Base-by-base conservation (phyloP, 192 early-diverging fungal species). In the Physocladia obscura region DNA sequence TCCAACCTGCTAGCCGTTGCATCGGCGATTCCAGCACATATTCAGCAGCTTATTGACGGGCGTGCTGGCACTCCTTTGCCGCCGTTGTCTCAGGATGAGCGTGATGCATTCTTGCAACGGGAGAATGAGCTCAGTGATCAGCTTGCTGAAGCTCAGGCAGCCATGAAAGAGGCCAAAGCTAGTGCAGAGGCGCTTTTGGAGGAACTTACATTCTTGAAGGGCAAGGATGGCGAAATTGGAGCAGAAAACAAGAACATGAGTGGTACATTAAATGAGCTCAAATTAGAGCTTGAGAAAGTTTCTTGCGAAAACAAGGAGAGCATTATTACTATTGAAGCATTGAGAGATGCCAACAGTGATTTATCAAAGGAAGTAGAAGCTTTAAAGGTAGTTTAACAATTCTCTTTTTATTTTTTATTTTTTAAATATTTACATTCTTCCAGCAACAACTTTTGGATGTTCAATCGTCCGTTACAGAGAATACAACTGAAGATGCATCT, bases 91-190 rank as follows among this genome's bases (percentile, higher is more conserved):
- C 86, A 93, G 47, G 97, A 97, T 75, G 95, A 98, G 76, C 83
- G 93, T 30, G 95, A 98, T 49, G 96, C 95, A 57, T 98, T 98
- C 73, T 73, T 98, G 76, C 84, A 86, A 47, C 87, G 98, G 32
- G 98, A 99, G 76, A 96, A 95, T 76, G 98, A 99, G 74, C 84
- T 98, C 62, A 89, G 86, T 58, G 95, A 99, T 70, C 89, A 92
- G 65, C 78, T 99, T 49, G 87, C 94, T 4, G 93, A 98, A 54
- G 95, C 94, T 71, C 95, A 98, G 67, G 77, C 87, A 21, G 92
- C 93, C 58, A 76, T 98, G 63, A 81, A 88, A 49, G 73, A 81
- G 24, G 67, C 82, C 29, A 74, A 88, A 56, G 87, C 87, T 67
- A 57, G 82, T 21, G 67, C 89, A 39, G 81, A 84, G 21, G 57